These are phyloP conservation scores for Cyclotella kingstonii DNA, from an alignment of 108 stramenopile genomes.

Conservation along the genomic window DNA sequence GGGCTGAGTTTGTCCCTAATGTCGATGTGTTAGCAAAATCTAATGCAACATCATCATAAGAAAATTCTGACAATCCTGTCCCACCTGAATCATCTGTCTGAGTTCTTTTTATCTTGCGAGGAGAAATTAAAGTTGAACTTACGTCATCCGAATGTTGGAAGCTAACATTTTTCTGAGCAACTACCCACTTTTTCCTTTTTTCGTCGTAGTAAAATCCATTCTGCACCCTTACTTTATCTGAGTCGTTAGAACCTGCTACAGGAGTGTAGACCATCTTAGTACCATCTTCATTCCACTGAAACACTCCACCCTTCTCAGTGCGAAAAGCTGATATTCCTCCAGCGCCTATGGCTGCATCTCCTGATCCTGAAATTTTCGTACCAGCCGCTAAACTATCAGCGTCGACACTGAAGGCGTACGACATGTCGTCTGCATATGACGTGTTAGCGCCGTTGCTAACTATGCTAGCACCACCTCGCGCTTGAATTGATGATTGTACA, in stretches of 20 bases:
- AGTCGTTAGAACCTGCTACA: slow-evolving; percentile 1
- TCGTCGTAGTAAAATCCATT: slow-evolving; percentile 44
- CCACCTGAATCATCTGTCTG: slow-evolving; percentile 26
- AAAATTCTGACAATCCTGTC: slow-evolving; percentile 34
- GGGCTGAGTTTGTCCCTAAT: background rate
- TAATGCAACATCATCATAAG: slow-evolving; percentile 27
- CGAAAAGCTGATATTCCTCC: slow-evolving; percentile 28
- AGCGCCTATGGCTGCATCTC: slow-evolving; percentile 37
- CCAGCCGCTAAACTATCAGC: slow-evolving; percentile 13
- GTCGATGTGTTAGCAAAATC: background rate
- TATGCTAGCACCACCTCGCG: slow-evolving; percentile 2
- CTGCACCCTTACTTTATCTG: background rate
- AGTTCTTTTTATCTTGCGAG: background rate
- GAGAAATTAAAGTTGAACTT: slow-evolving; percentile 6
- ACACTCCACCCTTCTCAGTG: slow-evolving; percentile 39
- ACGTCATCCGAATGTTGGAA: slow-evolving; percentile 14
- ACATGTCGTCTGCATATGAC: slow-evolving; percentile 24
- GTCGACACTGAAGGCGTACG: slow-evolving; percentile 34
- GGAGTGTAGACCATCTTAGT: slow-evolving; percentile 46
- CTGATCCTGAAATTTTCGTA: background rate
- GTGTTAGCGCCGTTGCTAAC: background rate
- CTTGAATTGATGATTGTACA: background rate
- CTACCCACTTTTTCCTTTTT: slow-evolving; percentile 41
- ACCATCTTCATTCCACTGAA: slow-evolving; percentile 42
- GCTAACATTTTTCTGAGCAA: slow-evolving; percentile 29